Conservation (phyloP, 2,329 filamentous ascomycete species). For the Aspergillus amoenus region DNA sequence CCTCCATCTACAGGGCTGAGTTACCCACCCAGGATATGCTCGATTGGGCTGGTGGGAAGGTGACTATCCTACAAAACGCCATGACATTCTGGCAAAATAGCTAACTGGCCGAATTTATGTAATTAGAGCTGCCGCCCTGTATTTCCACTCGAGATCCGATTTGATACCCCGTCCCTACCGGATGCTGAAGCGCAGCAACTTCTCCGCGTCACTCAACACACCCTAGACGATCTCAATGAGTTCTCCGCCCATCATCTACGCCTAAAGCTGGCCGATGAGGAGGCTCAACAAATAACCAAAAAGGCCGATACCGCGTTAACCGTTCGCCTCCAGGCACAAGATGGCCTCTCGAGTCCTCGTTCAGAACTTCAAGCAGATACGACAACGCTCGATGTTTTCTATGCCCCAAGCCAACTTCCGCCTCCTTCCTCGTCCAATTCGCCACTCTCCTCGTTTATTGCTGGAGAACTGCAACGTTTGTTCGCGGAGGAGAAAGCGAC, state of each 20-base stretch:
- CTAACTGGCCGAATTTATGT: slow-evolving; percentile 7
- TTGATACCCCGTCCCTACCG: slow-evolving; percentile 68
- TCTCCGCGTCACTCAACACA: slow-evolving; percentile 77
- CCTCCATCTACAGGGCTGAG: slow-evolving; percentile 82
- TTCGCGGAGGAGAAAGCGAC: slow-evolving; percentile 89
- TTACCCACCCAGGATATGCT: slow-evolving; percentile 84
- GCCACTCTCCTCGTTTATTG: slow-evolving; percentile 72
- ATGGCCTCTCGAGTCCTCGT: slow-evolving; percentile 50
- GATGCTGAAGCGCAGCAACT: slow-evolving; percentile 70
- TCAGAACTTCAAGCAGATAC: slow-evolving; percentile 68
- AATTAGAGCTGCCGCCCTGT: slow-evolving; percentile 78
- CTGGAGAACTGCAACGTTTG: slow-evolving; percentile 70
- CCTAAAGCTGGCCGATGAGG: slow-evolving; percentile 58
- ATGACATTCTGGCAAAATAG: neutral
- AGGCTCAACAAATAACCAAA: slow-evolving; percentile 15
- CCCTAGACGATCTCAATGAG: slow-evolving; percentile 81
- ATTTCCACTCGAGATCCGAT: slow-evolving; percentile 79
- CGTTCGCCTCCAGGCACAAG: slow-evolving; percentile 64
- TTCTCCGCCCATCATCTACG: slow-evolving; percentile 82
- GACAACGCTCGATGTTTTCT: slow-evolving; percentile 73
- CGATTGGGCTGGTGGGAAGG: slow-evolving; percentile 87
- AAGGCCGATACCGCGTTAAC: slow-evolving; percentile 60
- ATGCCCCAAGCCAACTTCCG: slow-evolving; percentile 67
- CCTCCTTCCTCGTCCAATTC: slow-evolving; percentile 69
- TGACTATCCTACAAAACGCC: slow-evolving; percentile 36